These are phyloP conservation scores for Fusarium sacchari DNA, from an alignment of 2,329 filamentous ascomycete species.

Conservation along the genomic window DNA sequence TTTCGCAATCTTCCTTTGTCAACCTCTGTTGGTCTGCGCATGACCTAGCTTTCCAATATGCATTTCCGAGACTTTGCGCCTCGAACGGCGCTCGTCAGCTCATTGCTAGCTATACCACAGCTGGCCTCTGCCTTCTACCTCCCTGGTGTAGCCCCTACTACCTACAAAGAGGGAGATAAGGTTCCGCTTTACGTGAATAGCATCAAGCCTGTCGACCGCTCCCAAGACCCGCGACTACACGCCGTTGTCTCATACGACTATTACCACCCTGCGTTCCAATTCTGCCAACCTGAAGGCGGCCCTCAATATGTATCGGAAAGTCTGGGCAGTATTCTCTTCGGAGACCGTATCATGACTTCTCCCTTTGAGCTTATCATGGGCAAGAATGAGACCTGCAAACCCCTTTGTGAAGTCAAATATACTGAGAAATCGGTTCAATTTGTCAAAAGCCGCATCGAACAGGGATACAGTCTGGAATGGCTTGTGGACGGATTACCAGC, in stretches of 20 bases:
- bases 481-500: constrained; percentile 93
- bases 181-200: constrained; percentile 94
- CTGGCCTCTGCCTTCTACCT: constrained; percentile 86
- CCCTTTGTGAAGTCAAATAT: constrained; percentile 75
- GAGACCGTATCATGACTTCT: constrained; percentile 96
- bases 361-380: constrained; percentile 90
- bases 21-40: constrained; percentile 33
- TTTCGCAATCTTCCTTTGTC: constrained; percentile 26
- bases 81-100: constrained; percentile 58
- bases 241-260: constrained; percentile 98
- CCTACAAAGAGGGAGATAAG: constrained; percentile 81
- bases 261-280: constrained; percentile 87
- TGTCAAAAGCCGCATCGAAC: constrained; percentile 81
- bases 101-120: constrained; percentile 63
- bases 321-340: constrained; percentile 94
- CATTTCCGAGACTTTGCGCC: constrained; percentile 57
- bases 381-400: constrained; percentile 86
- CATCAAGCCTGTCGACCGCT: constrained; percentile 84
- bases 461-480: constrained; percentile 95
- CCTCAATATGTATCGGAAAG: constrained; percentile 82
- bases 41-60: constrained; percentile 53
- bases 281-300: constrained; percentile 83
- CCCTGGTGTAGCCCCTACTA: constrained; percentile 92
- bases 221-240: constrained; percentile 81
- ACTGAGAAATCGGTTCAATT: constrained; percentile 76